Conservation (phyloP, 306 rosid genomes). For the Corylus avellana region DNA sequence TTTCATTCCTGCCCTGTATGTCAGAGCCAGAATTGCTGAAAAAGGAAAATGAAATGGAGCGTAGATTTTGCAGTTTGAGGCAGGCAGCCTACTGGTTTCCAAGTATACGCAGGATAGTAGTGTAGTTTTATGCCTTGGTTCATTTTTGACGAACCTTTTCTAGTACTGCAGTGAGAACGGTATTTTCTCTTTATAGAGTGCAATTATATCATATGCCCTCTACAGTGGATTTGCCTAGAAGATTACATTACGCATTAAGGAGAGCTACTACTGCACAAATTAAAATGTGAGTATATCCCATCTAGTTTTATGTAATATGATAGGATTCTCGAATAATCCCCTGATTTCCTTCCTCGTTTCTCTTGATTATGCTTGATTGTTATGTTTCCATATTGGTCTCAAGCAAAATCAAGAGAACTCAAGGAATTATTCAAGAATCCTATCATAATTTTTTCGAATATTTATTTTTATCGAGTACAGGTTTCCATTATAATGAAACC, state of each 20-base stretch:
- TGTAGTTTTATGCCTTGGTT: constrained; percentile 48
- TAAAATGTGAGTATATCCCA: constrained; percentile 47
- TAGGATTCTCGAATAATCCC: too few species aligned
- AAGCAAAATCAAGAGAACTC: too few species aligned
- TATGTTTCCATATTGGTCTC: too few species aligned
- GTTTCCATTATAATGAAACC: neutral
- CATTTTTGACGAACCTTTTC: constrained; percentile 35
- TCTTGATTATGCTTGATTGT: too few species aligned
- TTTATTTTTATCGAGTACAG: too few species aligned
- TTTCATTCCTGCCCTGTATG: constrained; percentile 39
- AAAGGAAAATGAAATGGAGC: constrained; percentile 53
- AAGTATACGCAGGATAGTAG: constrained; percentile 51
- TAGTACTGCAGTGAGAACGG: constrained; percentile 42
- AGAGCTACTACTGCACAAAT: constrained; percentile 33
- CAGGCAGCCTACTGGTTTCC: constrained; percentile 44
- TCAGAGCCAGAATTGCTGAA: constrained; percentile 45
- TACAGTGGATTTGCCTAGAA: constrained; percentile 43
- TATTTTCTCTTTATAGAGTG: constrained; percentile 36
- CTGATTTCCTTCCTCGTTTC: too few species aligned
- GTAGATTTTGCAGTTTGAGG: constrained; percentile 44
- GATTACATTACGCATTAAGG: constrained; percentile 35
- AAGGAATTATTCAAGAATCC: too few species aligned
- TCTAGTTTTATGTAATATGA: neutral
- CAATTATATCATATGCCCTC: constrained; percentile 39
- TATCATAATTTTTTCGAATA: neutral